Base-by-base conservation (phyloP, 805 yeast species). In the Kodamaea jinghongensis region DNA sequence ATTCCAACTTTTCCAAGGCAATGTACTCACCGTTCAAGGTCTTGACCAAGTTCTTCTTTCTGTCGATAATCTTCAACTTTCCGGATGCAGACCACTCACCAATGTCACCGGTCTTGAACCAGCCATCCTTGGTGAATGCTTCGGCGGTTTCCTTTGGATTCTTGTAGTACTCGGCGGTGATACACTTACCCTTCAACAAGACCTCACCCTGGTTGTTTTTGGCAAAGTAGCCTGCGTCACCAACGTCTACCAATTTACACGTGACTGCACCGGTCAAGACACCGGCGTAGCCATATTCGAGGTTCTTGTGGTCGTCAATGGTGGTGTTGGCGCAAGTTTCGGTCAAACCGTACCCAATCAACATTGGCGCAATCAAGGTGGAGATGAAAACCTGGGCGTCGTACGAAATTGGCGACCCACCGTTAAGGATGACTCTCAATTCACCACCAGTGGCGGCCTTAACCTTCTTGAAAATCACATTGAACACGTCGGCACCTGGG, bases 41-140 rank as follows among this genome's bases (percentile, higher is more conserved):
- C 76, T 93, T 93, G 53, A 93, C 95, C 65, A 93, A 75, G 63
- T 93, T 93, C 81, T 93, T 93, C 73, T 80, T 86, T 61, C 99
- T 85, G 69, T 93, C 99, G 61, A 93, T 86, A 45, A 93, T 72
- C 58, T 76, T 79, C 57, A 93, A 73, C 42, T 79, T 82, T 49
- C 98, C 98, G 48, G 72, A 75, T 17, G 79, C 45, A 31, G 90
- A 76, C 95, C 96, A 88, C 71, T 87, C 89, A 58, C 91, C 96
- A 64, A 93, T 88, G 63, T 93, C 99, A 64, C 99, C 99, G 25
- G 98, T 93, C 60, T 72, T 76, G 73, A 93, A 93, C 97, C 97
- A 93, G 16, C 90, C 95, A 52, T 86, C 90, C 45, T 83, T 85
- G 34, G 75, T 71, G 55, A 85, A 80, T 1, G 95, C 86, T 13